A percentile compares a stretch with the other conserved stretches of the same genome.
These are phyloP conservation scores for Trichosporon ovoides DNA, from an alignment of 1,284 basidiomycete genomes.

Conservation along the genomic window DNA sequence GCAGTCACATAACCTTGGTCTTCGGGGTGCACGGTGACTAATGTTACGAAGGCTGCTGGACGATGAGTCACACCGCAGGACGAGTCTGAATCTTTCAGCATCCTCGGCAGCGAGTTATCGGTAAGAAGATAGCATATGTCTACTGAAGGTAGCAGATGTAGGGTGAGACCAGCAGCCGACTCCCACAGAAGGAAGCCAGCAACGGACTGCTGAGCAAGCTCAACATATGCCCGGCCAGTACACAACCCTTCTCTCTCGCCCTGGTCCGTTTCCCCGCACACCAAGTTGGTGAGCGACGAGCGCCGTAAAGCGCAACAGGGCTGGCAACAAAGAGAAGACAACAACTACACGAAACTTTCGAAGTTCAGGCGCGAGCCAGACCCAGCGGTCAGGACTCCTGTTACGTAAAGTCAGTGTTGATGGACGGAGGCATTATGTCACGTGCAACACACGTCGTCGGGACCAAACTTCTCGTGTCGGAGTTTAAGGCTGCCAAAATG, in stretches of 20 bases:
- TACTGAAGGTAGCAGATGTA: background rate
- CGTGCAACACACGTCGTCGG: too few species aligned
- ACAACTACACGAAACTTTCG: background rate
- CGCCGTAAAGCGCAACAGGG: constrained; percentile 4
- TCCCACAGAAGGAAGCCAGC: background rate
- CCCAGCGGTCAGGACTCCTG: too few species aligned
- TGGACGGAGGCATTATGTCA: too few species aligned
- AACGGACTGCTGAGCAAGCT: background rate
- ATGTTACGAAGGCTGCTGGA: too few species aligned
- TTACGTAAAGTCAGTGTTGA: background rate
- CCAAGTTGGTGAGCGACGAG: background rate
- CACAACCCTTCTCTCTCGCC: constrained; percentile 1
- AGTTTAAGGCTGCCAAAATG: background rate
- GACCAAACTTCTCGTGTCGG: background rate
- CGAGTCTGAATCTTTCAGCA: too few species aligned
- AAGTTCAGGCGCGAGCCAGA: background rate
- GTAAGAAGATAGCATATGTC: too few species aligned
- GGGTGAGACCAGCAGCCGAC: background rate
- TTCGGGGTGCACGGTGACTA: too few species aligned
- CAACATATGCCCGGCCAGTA: background rate
- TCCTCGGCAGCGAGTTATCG: too few species aligned
- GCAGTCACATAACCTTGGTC: too few species aligned
- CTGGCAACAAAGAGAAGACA: background rate
- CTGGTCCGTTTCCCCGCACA: constrained; percentile 1
- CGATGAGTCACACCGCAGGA: too few species aligned